phyloP scores from a whole-genome alignment of 1,139 yeast species.

The Petasospora fabianii region DNA sequence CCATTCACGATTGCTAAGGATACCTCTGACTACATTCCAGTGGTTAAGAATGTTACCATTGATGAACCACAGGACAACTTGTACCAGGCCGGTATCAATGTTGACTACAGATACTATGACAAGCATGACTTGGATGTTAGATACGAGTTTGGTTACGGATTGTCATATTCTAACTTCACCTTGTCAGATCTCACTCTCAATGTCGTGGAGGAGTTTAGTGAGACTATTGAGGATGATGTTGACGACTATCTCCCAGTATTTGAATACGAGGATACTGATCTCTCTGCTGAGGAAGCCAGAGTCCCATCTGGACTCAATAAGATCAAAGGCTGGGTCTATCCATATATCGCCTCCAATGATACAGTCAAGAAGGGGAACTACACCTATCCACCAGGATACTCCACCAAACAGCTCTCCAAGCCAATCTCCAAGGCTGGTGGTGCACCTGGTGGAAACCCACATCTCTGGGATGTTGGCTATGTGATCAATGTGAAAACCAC shows the following conservation, averaged over 20 bases:
- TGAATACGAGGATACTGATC: slow-evolving; percentile 50
- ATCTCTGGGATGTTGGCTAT: slow-evolving; percentile 40
- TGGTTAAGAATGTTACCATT: slow-evolving; percentile 44
- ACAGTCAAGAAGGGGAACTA: slow-evolving; percentile 29
- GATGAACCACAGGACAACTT: slow-evolving; percentile 38
- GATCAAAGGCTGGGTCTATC: slow-evolving; percentile 24
- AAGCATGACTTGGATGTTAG: slow-evolving; percentile 39
- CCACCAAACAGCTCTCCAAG: slow-evolving; percentile 40
- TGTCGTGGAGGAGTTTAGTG: slow-evolving; percentile 36
- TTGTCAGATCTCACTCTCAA: slow-evolving; percentile 22
- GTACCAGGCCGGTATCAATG: slow-evolving; percentile 40
- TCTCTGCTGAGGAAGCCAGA: slow-evolving; percentile 36
- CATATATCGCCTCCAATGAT: slow-evolving; percentile 7
- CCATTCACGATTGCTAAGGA: slow-evolving; percentile 54
- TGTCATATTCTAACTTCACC: slow-evolving; percentile 49
- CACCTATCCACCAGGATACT: slow-evolving; percentile 35
- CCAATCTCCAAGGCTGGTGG: slow-evolving; percentile 32
- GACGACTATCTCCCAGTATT: slow-evolving; percentile 45
- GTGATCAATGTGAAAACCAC: slow-evolving; percentile 41
- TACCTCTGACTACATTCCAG: slow-evolving; percentile 24
- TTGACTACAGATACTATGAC: slow-evolving; percentile 47
- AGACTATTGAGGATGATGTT: slow-evolving; percentile 44
- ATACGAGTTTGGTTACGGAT: slow-evolving; percentile 57
- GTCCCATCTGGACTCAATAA: slow-evolving; percentile 30
- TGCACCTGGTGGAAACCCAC: slow-evolving; percentile 48